These are phyloP conservation scores for Alectoria sarmentosa DNA, from an alignment of 495 filamentous ascomycete species.

Conservation along the genomic window DNA sequence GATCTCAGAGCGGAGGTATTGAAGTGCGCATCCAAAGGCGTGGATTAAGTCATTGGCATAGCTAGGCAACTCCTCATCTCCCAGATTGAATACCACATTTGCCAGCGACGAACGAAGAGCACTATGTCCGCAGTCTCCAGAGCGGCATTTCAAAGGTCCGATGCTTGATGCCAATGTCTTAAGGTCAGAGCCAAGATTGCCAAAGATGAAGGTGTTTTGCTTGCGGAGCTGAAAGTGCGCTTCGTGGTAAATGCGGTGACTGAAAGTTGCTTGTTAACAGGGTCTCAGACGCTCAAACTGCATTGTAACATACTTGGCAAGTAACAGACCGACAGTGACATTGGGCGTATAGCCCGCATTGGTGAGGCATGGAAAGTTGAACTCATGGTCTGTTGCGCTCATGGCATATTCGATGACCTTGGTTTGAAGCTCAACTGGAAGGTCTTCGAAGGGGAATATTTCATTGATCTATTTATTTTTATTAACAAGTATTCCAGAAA, in stretches of 20 bases:
- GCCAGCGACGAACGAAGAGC: not conserved
- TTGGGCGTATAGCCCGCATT: not conserved
- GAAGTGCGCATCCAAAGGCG: slow-evolving; percentile 10
- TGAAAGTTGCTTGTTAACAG: not conserved
- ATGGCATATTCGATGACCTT: slow-evolving; percentile 12
- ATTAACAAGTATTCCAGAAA: not conserved
- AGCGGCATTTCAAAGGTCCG: not conserved
- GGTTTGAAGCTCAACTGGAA: not conserved
- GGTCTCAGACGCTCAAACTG: not conserved
- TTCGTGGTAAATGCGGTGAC: slow-evolving; percentile 16
- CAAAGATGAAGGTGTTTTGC: slow-evolving; percentile 10
- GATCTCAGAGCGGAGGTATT: not conserved
- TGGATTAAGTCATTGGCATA: not conserved
- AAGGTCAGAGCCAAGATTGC: slow-evolving; percentile 3
- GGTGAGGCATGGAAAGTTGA: slow-evolving; percentile 12
- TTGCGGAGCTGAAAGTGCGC: slow-evolving; percentile 1
- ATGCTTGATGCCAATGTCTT: not conserved
- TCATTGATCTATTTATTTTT: not conserved
- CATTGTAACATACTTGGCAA: slow-evolving; percentile 1
- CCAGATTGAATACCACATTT: not conserved
- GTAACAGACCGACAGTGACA: slow-evolving; percentile 1
- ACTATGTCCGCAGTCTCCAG: not conserved
- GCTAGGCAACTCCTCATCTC: not conserved
- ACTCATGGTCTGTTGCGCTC: not conserved
- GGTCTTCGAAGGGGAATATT: not conserved